A percentile compares a stretch with the other conserved stretches of the same genome.
These are phyloP conservation scores for Cutaneotrichosporon dermatis DNA, from an alignment of 1,284 basidiomycete species.

Conservation along the genomic window DNA sequence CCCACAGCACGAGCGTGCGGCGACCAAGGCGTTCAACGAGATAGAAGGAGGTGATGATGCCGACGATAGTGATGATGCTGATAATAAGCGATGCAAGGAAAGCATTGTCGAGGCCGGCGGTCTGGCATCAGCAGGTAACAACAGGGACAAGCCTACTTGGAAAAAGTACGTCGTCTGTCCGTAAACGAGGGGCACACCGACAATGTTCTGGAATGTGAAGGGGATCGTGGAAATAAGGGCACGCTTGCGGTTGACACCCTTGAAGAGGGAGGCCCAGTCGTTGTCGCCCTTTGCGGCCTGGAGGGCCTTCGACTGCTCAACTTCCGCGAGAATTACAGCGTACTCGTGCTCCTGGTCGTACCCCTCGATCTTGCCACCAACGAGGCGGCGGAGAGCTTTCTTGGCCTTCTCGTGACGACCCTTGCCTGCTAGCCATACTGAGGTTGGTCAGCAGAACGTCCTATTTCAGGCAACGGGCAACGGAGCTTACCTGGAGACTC, in stretches of 20 bases:
- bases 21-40: constrained; percentile 44
- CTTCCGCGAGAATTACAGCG: constrained; percentile 11
- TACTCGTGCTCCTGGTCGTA: constrained; percentile 21
- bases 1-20: constrained; percentile 35
- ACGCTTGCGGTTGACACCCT: constrained; percentile 18
- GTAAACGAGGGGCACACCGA: constrained; percentile 21
- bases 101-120: neutral
- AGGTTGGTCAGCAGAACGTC: neutral
- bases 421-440: constrained; percentile 12
- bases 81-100: constrained; percentile 3
- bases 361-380: constrained; percentile 13
- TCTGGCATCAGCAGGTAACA: neutral
- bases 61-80: constrained; percentile 19
- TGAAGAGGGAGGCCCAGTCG: constrained; percentile 10
- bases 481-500: neutral
- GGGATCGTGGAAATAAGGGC: constrained; percentile 16
- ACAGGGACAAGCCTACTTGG: constrained; percentile 1
- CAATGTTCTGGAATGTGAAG: constrained; percentile 14
- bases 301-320: constrained; percentile 2
- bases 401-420: constrained; percentile 17
- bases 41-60: constrained; percentile 38
- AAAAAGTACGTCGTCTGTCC: constrained; percentile 25
- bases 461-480: too few relatives aligned
- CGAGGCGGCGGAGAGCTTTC: constrained; percentile 10
- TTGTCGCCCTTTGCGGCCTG: neutral